A percentile compares a stretch with the other conserved stretches of the same genome.
phyloP scores from a whole-genome alignment of 352 stramenopile genomes.

The Phytophthora tentaculata region DNA sequence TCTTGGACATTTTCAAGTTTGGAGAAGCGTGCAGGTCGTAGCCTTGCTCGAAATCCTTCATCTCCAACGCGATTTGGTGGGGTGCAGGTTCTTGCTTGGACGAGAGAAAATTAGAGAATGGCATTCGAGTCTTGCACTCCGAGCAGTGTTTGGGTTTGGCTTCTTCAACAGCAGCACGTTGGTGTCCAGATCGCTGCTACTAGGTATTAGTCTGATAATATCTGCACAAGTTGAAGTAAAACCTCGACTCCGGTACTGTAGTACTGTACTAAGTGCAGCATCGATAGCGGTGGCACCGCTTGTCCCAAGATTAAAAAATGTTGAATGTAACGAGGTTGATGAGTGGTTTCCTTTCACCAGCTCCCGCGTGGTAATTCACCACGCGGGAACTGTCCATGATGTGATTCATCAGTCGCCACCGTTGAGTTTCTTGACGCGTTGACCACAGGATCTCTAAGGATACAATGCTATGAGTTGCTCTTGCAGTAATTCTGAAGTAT shows the following conservation, averaged over 20 bases:
- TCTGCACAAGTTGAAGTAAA: not conserved
- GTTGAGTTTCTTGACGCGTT: not conserved
- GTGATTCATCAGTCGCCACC: not conserved
- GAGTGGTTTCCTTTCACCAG: not conserved
- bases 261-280: no score
- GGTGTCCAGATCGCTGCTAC: no score
- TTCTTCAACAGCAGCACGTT: not conserved
- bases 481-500: no score
- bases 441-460: not conserved
- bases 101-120: not conserved
- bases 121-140: not conserved
- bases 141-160: not conserved
- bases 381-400: not conserved
- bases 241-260: not conserved
- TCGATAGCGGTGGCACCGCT: no score
- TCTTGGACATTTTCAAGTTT: constrained; percentile 20
- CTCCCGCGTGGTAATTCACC: no score
- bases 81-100: not conserved
- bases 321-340: not conserved
- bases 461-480: no score
- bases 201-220: not conserved
- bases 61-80: constrained; percentile 4
- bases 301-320: not conserved
- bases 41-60: constrained; percentile 28
- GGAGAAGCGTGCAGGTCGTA: constrained; percentile 34